phyloP scores from a whole-genome alignment of 306 rosid genomes.

The Sesbania bispinosa region DNA sequence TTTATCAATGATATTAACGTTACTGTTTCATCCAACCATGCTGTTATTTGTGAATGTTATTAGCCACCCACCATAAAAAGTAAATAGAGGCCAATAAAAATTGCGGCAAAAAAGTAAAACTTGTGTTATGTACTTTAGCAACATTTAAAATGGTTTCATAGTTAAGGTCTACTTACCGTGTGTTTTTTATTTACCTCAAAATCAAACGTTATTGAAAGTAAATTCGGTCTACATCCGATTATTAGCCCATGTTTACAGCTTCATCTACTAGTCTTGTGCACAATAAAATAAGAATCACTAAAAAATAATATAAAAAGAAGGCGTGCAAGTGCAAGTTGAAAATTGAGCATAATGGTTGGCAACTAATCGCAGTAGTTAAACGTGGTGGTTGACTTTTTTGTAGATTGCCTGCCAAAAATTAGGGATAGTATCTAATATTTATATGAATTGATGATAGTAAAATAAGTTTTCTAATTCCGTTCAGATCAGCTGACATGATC shows the following conservation, averaged over 20 bases:
- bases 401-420: background rate
- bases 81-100: background rate
- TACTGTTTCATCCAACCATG: slow-evolving; percentile 28
- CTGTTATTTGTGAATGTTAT: slow-evolving; percentile 6
- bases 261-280: background rate
- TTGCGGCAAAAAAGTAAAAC: slow-evolving; percentile 16
- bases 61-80: slow-evolving; percentile 14
- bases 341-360: slow-evolving; percentile 8
- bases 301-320: background rate
- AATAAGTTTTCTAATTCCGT: background rate
- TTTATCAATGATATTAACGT: background rate
- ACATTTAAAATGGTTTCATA: background rate
- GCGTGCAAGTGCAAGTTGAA: slow-evolving; percentile 11
- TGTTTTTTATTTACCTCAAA: too few relatives aligned
- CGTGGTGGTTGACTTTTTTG: slow-evolving; percentile 31
- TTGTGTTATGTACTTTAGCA: slow-evolving; percentile 21
- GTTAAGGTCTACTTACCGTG: slow-evolving; percentile 24
- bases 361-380: slow-evolving; percentile 10
- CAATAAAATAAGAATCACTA: background rate
- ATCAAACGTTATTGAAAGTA: too few relatives aligned
- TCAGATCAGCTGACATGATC: slow-evolving; percentile 25
- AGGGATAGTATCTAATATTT: background rate
- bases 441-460: too few relatives aligned
- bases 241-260: too few relatives aligned
- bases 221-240: too few relatives aligned